Base-by-base conservation (phyloP, 345 rosid genomes). In the Passiflora organensis region DNA sequence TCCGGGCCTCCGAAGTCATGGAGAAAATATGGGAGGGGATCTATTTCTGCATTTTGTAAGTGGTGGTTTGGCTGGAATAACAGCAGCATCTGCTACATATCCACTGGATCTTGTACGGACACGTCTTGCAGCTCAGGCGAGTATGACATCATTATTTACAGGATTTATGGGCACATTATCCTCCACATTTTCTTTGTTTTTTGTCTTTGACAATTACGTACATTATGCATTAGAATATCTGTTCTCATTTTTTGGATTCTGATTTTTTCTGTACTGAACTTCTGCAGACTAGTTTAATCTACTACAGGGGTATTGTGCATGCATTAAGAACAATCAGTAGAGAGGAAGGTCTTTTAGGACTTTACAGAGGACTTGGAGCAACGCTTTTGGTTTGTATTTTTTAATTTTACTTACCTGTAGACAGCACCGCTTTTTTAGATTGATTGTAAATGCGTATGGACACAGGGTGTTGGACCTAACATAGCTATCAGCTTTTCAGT, bases 31-130 rank as follows among this genome's bases (percentile, higher is more conserved):
- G 8, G 62, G 78, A 54, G 69, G 76, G 23, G 75, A 68, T 32
- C 69, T 58, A 14, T 51, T 65, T 39, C 89, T 91, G 45, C 81
- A 80, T 69, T 93, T 93, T 62, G 64, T 83, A 16, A 82, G 91
- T 39, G 99, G 99, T 50, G 97, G 99, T 52, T 61, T 93, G 80
- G 89, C 97, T 18, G 99, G 99, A 46, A 71, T 89, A 59, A 93
- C 99, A 54, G 96, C 99, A 54, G 97, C 91, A 53, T 73, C 94
- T 18, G 86, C 80, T 43, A 86, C 90, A 5, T 93, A 93, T 72
- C 99, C 99, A 19, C 64, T 93, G 44, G 99, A 93, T 80, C 99
- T 93, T 50, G 86, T 93, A 46, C 82, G 99, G 84, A 89, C 99
- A 13, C 95, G 99, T 49, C 89, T 93, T 37, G 86, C 99, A 55